Percentiles rank a stretch among this genome's conserved stretches.
Conservation (phyloP, 208 protist genomes). For the Trypanosoma rangeli region DNA sequence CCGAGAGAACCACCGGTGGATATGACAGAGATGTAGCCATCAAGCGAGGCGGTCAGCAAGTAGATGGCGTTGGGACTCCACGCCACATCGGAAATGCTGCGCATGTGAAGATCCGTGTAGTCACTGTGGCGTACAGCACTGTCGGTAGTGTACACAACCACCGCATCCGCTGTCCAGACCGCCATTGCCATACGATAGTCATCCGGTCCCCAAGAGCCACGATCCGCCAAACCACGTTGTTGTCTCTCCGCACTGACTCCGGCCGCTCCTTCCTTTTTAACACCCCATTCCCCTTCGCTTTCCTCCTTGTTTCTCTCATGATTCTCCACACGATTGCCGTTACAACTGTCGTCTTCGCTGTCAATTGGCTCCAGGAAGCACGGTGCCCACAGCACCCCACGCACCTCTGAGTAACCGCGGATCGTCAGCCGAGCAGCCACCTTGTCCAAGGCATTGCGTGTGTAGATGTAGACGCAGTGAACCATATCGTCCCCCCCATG, state of each 20-base stretch:
- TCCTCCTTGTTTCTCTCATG: not conserved
- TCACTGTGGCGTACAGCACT: conserved; percentile 78
- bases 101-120: conserved; percentile 88
- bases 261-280: conserved; percentile 8
- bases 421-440: conserved; percentile 57
- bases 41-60: conserved; percentile 75
- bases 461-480: conserved; percentile 84
- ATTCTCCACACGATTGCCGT: not conserved
- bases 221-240: conserved; percentile 1
- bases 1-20: conserved; percentile 53
- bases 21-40: conserved; percentile 86
- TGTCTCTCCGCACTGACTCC: conserved; percentile 1
- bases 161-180: conserved; percentile 82
- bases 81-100: conserved; percentile 85
- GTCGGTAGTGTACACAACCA: conserved; percentile 87
- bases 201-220: conserved; percentile 64
- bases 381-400: conserved; percentile 77
- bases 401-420: conserved; percentile 70
- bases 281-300: not conserved
- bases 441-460: conserved; percentile 55
- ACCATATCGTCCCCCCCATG: conserved; percentile 46
- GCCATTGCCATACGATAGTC: conserved; percentile 87
- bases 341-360: not conserved
- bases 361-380: conserved; percentile 70
- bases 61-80: conserved; percentile 62